Conservation (phyloP, 202 grass and related monocot genomes). For the Schoenoplectus triqueter region DNA sequence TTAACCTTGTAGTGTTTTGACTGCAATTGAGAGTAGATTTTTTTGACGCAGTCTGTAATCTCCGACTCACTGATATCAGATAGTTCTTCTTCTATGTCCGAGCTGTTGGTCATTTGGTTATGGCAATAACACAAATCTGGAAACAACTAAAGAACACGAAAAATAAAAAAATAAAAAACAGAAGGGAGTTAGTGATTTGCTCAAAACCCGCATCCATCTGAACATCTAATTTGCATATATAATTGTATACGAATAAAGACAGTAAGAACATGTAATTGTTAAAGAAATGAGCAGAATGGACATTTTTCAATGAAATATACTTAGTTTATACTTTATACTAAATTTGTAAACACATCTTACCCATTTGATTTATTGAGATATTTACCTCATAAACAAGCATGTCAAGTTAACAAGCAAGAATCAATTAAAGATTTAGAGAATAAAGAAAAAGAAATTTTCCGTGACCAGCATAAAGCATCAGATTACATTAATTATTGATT, state of each 20-base stretch:
- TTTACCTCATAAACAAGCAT: conserved; percentile 19
- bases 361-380: conserved; percentile 1
- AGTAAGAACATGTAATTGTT: too few species aligned
- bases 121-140: neutral
- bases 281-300: too few species aligned
- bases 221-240: neutral
- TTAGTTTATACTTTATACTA: neutral
- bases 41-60: neutral
- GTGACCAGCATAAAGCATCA: neutral
- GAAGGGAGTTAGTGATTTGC: neutral
- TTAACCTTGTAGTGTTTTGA: conserved; percentile 11
- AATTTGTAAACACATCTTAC: neutral
- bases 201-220: neutral
- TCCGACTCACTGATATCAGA: conserved; percentile 26
- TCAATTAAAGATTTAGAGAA: neutral
- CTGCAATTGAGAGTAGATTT: neutral
- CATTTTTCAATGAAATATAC: too few species aligned
- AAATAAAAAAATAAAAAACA: neutral
- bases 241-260: too few species aligned
- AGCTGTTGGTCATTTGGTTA: conserved; percentile 21
- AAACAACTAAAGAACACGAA: neutral
- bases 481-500: neutral
- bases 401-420: neutral
- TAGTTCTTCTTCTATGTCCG: conserved; percentile 19
- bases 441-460: neutral